Percentiles rank a stretch among this genome's conserved stretches.
Conservation (phyloP, 208 protist genomes). For the Crithidia brevicula region DNA sequence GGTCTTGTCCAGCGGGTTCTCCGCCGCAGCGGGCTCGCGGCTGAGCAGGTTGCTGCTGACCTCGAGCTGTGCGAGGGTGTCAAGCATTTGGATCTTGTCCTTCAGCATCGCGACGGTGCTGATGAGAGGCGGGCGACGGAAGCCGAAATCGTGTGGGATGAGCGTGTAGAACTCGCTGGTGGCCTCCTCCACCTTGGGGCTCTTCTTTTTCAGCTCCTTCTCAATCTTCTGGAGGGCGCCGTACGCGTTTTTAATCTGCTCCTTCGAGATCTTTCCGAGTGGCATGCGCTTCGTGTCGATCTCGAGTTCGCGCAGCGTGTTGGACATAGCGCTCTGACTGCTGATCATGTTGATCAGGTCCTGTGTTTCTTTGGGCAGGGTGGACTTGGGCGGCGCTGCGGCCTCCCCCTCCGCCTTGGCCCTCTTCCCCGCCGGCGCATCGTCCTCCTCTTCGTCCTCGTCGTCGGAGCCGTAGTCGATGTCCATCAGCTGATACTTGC, state of each 20-base stretch:
- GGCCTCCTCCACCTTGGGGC: constrained; percentile 41
- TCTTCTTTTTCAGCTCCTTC: constrained; percentile 57
- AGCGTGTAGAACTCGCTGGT: constrained; percentile 81
- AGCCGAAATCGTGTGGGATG: constrained; percentile 83
- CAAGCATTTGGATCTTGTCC: constrained; percentile 81
- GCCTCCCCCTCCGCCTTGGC: constrained; percentile 20
- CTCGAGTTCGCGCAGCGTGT: constrained; percentile 73
- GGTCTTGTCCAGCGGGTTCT: constrained; percentile 66
- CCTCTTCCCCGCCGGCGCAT: constrained; percentile 30
- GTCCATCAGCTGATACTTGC: constrained; percentile 82
- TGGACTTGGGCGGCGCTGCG: constrained; percentile 27
- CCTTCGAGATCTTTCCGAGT: constrained; percentile 84
- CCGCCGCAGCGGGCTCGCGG: constrained; percentile 13
- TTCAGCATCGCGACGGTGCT: constrained; percentile 53
- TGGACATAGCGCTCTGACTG: constrained; percentile 58
- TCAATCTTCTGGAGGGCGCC: constrained; percentile 58
- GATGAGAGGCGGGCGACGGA: constrained; percentile 61
- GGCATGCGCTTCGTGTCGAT: constrained; percentile 85
- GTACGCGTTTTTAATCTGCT: constrained; percentile 67
- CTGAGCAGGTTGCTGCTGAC: constrained; percentile 71
- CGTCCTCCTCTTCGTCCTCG: constrained; percentile 7
- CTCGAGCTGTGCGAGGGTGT: constrained; percentile 82
- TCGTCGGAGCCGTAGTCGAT: constrained; percentile 66
- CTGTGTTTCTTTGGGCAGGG: constrained; percentile 47
- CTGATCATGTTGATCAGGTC: constrained; percentile 72